Evolutionary conservation across 2,329 filamentous ascomycete genomes (phyloP).

Genomic region (Aspergillus ruber): DNA sequence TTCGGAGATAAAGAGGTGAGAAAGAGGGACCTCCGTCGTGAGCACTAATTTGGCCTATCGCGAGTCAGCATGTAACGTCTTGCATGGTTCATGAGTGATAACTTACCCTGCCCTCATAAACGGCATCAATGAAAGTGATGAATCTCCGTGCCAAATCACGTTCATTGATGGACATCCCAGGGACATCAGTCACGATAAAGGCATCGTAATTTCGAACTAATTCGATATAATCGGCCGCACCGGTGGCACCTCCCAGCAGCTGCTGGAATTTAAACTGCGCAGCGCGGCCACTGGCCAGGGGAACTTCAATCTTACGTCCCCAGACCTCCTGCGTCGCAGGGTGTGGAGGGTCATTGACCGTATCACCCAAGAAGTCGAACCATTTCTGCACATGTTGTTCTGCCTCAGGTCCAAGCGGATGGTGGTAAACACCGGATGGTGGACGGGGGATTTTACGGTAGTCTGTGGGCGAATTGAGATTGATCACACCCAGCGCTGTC

Average conservation of each 20-base stretch:
- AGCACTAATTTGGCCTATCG: conserved; percentile 86
- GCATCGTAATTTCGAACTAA: conserved; percentile 83
- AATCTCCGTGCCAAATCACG: conserved; percentile 86
- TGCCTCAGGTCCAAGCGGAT: conserved; percentile 73
- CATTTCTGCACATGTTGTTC: conserved; percentile 81
- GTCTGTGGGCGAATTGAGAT: conserved; percentile 90
- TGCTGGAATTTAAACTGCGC: conserved; percentile 92
- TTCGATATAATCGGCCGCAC: conserved; percentile 92
- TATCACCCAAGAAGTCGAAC: conserved; percentile 90
- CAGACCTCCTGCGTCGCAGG: conserved; percentile 76
- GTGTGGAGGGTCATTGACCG: conserved; percentile 67
- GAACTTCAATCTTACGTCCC: conserved; percentile 85
- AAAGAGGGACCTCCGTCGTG: conserved; percentile 78
- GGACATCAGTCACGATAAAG: conserved; percentile 86
- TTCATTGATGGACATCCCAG: conserved; percentile 80
- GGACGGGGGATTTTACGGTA: conserved; percentile 96
- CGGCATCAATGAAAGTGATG: conserved; percentile 95
- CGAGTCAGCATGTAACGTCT: not conserved
- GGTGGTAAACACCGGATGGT: conserved; percentile 88
- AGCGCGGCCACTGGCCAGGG: conserved; percentile 76
- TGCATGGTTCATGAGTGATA: not conserved
- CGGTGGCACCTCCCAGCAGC: conserved; percentile 79
- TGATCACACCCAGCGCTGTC: conserved; percentile 75
- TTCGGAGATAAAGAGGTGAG: conserved; percentile 75
- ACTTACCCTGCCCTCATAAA: conserved; percentile 67